A percentile compares a stretch with the other conserved stretches of the same genome.
Conservation (phyloP, 192 early-diverging fungal species). For the Entomortierella parvispora region DNA sequence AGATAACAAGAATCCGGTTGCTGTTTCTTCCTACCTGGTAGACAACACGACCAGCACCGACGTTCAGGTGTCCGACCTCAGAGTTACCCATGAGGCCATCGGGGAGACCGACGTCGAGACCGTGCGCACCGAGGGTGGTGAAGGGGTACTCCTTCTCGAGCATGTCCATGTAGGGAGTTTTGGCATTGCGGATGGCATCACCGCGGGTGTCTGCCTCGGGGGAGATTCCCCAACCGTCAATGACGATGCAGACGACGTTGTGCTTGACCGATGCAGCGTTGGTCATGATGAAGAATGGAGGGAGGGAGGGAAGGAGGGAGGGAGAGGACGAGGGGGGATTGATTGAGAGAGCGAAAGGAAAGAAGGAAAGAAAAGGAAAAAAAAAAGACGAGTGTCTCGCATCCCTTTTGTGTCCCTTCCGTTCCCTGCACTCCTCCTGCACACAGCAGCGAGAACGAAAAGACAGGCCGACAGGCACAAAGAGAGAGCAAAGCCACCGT, state of each 20-base stretch:
- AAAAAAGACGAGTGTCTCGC: neutral
- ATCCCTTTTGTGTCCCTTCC: no score
- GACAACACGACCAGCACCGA: slow-evolving; percentile 98
- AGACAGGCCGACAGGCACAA: no score
- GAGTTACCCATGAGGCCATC: slow-evolving; percentile 99
- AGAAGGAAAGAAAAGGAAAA: neutral
- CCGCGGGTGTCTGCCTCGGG: slow-evolving; percentile 73
- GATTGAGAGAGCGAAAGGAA: neutral
- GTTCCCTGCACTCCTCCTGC: no score
- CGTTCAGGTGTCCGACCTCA: slow-evolving; percentile 99
- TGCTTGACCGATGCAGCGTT: slow-evolving; percentile 46
- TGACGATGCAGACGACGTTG: slow-evolving; percentile 90
- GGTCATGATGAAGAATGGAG: slow-evolving; percentile 12
- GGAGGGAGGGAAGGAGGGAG: slow-evolving; percentile 3
- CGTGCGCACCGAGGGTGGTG: slow-evolving; percentile 90
- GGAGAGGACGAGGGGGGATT: neutral
- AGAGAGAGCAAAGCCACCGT: no score
- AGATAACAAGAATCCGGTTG: no score
- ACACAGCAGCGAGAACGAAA: no score
- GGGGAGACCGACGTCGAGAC: slow-evolving; percentile 93
- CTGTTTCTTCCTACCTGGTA: slow-evolving; percentile 78
- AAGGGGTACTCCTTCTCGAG: slow-evolving; percentile 80
- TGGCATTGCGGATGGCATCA: slow-evolving; percentile 92
- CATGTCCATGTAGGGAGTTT: slow-evolving; percentile 92
- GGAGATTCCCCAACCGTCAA: slow-evolving; percentile 99